These are phyloP conservation scores for Xylariales sp. DNA, from an alignment of 2,329 filamentous ascomycete species.

Conservation along the genomic window DNA sequence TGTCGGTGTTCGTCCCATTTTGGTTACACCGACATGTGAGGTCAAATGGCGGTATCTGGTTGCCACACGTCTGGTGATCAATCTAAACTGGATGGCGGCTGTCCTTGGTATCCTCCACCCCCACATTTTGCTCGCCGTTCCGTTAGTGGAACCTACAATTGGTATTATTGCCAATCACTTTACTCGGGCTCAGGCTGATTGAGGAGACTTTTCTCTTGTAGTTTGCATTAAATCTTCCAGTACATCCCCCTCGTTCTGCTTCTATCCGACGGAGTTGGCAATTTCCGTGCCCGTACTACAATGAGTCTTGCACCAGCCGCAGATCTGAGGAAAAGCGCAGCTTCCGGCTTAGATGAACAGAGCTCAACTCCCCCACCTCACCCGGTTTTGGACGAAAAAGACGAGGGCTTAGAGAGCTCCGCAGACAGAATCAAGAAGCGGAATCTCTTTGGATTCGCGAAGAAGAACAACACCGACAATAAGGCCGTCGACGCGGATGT, in stretches of 20 bases:
- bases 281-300: no score
- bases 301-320: slow-evolving; percentile 27
- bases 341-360: slow-evolving; percentile 19
- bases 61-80: no score
- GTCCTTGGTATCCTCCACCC: no score
- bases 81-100: no score
- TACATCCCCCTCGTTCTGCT: no score
- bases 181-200: background rate
- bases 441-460: slow-evolving; percentile 57
- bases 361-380: slow-evolving; percentile 23
- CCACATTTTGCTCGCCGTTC: slow-evolving; percentile 5
- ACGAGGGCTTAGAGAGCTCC: slow-evolving; percentile 19
- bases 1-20: no score
- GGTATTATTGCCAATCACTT: background rate
- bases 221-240: background rate
- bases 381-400: slow-evolving; percentile 22
- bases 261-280: no score
- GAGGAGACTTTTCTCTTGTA: background rate
- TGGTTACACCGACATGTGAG: no score
- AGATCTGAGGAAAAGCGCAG: slow-evolving; percentile 20
- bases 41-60: no score
- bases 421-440: slow-evolving; percentile 46
- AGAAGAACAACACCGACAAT: slow-evolving; percentile 53
- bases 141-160: background rate
- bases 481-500: slow-evolving; percentile 11